Base-by-base conservation (phyloP, 1,139 yeast genomes). In the Magnusiomyces paraingens region DNA sequence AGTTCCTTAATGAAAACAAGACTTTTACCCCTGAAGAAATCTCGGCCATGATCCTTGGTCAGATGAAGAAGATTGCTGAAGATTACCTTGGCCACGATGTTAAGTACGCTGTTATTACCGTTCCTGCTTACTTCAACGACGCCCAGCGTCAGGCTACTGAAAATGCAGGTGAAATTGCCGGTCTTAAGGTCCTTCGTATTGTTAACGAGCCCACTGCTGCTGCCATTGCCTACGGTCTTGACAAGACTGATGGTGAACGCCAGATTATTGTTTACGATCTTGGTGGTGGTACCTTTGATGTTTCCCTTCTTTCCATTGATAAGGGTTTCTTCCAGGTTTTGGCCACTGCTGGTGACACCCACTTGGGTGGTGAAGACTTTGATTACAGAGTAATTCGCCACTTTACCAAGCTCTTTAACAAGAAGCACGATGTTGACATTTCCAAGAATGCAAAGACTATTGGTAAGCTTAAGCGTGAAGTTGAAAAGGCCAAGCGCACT, bases 171-270 rank as follows among this genome's bases (percentile, higher is more conserved):
- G 80, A 88, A 58, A 91, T 91, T 78, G 95, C 97, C 49, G 98
- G 98, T 65, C 81, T 91, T 69, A 89, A 87, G 67, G 95, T 91
- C 57, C 80, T 90, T 69, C 86, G 98, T 78, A 90, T 91, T 69
- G 95, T 91, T 64, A 91, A 91, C 73, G 98, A 91, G 78, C 98
- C 98, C 61, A 91, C 98, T 55, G 98, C 98, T 51, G 97, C 98
- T 59, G 97, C 97, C 56, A 89, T 91, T 72, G 98, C 98, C 59
- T 91, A 91, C 75, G 98, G 98, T 64, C 81, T 91, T 66, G 97
- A 91, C 75, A 86, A 87, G 73, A 79, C 86, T 61, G 91, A 86
- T 66, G 89, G 85, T 63, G 93, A 88, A 75, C 85, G 85, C 71
- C 94, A 88, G 76, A 88, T 89, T 65, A 83, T 89, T 69, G 95